A percentile compares a stretch with the other conserved stretches of the same genome.
phyloP scores from a whole-genome alignment of 1,284 basidiomycete species.

The Ustilago nuda region DNA sequence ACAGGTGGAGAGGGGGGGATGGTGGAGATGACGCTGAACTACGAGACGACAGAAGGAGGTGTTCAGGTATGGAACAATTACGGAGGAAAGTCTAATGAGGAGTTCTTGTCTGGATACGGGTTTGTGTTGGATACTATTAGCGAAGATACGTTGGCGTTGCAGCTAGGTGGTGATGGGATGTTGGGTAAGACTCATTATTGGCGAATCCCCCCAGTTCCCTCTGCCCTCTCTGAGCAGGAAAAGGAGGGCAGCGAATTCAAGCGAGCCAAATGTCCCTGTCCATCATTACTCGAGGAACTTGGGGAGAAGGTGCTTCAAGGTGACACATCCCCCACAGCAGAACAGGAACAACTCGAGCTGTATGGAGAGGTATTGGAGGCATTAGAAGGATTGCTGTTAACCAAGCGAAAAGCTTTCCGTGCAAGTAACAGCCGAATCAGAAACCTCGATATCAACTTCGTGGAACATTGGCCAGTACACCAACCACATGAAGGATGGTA shows the following conservation, averaged over 20 bases:
- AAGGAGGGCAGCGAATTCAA: not conserved
- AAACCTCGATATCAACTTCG: not conserved
- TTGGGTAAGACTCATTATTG: slow-evolving; percentile 34
- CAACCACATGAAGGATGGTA: slow-evolving; percentile 7
- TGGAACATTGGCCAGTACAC: not conserved
- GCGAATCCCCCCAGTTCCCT: slow-evolving; percentile 3
- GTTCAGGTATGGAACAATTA: slow-evolving; percentile 66
- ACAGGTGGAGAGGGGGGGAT: not conserved
- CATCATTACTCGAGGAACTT: slow-evolving; percentile 17
- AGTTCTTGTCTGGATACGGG: slow-evolving; percentile 60
- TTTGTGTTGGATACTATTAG: slow-evolving; percentile 43
- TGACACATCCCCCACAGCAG: not conserved
- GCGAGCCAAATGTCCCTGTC: slow-evolving; percentile 21
- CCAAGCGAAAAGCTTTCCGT: slow-evolving; percentile 43
- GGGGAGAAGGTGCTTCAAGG: slow-evolving; percentile 2
- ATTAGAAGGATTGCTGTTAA: slow-evolving; percentile 35
- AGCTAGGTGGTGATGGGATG: slow-evolving; percentile 16
- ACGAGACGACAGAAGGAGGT: not conserved
- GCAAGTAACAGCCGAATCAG: slow-evolving; percentile 14
- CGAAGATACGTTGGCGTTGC: slow-evolving; percentile 59
- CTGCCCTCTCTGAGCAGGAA: not conserved
- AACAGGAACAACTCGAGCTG: slow-evolving; percentile 12
- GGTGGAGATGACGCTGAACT: slow-evolving; percentile 28
- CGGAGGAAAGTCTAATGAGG: slow-evolving; percentile 67
- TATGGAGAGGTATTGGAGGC: slow-evolving; percentile 29